Conservation (phyloP, 345 rosid genomes). For the Ceriops tagal region DNA sequence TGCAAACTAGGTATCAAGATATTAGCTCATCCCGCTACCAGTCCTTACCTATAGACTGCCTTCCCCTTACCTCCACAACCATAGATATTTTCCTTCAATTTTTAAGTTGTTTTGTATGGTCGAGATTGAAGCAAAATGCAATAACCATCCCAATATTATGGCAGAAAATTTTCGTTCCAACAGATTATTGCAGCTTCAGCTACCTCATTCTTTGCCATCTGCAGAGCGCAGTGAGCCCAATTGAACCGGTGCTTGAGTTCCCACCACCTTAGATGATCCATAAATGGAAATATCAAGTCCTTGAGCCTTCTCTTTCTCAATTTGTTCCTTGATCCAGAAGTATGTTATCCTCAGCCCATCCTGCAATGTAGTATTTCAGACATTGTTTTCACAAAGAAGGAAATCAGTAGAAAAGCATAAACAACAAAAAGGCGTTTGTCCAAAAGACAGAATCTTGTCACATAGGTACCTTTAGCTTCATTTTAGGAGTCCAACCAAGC, state of each 20-base stretch:
- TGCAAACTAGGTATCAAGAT: conserved; percentile 16
- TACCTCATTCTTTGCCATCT: conserved; percentile 77
- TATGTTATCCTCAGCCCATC: conserved; percentile 92
- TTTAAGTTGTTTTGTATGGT: no score
- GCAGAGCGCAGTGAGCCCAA: conserved; percentile 91
- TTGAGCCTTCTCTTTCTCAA: conserved; percentile 82
- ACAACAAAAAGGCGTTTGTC: not conserved
- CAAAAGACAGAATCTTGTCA: not conserved
- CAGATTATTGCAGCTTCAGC: not conserved
- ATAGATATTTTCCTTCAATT: not conserved
- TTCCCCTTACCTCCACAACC: conserved; percentile 5
- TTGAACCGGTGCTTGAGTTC: conserved; percentile 98
- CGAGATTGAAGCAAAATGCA: not conserved
- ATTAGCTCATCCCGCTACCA: not conserved
- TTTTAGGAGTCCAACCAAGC: conserved; percentile 99
- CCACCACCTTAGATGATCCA: conserved; percentile 94
- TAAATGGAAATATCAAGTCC: conserved; percentile 75
- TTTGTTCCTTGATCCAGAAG: conserved; percentile 94
- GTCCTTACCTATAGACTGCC: not conserved
- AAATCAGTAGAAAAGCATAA: not conserved
- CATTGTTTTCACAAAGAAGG: not conserved
- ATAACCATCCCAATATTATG: conserved; percentile 14
- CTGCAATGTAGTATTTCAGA: conserved; percentile 30
- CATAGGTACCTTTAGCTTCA: conserved; percentile 76
- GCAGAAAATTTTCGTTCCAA: conserved; percentile 12